Evolutionary conservation across 106 monocot genomes (phyloP), one percentile per base, ranked within the genome.

Genomic region (Ottelia alismoides): DNA sequence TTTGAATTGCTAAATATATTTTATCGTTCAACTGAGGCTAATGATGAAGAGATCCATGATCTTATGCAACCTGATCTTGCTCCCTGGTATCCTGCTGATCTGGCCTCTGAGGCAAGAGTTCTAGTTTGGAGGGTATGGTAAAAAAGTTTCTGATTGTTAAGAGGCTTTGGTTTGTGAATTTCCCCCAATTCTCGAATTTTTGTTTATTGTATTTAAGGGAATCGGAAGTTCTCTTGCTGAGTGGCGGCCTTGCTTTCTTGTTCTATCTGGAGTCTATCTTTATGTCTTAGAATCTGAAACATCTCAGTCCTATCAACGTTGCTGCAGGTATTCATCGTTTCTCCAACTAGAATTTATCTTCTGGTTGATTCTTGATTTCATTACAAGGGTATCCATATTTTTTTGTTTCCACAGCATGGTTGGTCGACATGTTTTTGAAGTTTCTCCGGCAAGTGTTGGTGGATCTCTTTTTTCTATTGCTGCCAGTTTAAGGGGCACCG

Each of bases 231-330:
- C 81, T 71, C 57, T 76, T 48, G 96, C 96, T 56, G 85, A 89
- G 64, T 96, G 96, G 96, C 72, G 89, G 35, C 78, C 81, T 58
- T 89, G 96, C 70, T 73, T 78, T 74, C 53, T 96, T 64, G 60
- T 82, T 22, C 70, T 96, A 82, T 96, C 85, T 19, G 96, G 96
- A n/a, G 25, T 96, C 22, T 82, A 96, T 77, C 79, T 96, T 43
- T 96, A 96, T 74, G 78, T 89, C 55, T 72, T 88, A 67, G 96
- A 96, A 51, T 84, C 88, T 44, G 79, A 76, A 35, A 18, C 52
- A 47, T 81, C 96, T 51, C 73, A 65, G 55, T 75, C 27, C 47
- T 96, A 89, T 67, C 82, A 89, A 65, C 76, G 85, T 54, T 89
- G 81, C 56, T 81, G 61, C 61, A 85, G 96, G 96, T 85, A 72